These are phyloP conservation scores for Dionaea muscipula DNA, from an alignment of 179 eudicot species.

Conservation along the genomic window DNA sequence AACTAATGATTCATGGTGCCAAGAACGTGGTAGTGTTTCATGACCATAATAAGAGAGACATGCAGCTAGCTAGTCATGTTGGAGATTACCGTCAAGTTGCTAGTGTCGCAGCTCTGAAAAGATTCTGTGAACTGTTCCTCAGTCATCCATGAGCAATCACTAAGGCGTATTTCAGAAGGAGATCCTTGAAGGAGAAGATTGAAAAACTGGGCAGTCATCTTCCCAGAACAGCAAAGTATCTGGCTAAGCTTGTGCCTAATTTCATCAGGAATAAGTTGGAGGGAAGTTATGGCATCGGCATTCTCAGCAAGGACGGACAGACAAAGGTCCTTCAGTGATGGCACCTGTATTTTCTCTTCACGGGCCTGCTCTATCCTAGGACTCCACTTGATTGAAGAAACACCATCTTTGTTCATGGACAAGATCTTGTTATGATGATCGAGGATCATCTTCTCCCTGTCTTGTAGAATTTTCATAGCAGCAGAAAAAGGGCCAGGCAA, in stretches of 20 bases:
- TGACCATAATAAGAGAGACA: too few relatives aligned
- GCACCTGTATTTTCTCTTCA: constrained; percentile 16
- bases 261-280: constrained; percentile 55
- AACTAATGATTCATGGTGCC: too few relatives aligned
- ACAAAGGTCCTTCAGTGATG: constrained; percentile 48
- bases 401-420: constrained; percentile 14
- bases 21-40: too few relatives aligned
- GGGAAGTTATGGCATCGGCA: constrained; percentile 65
- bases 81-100: constrained; percentile 39
- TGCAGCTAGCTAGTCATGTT: too few relatives aligned
- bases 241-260: constrained; percentile 57
- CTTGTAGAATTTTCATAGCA: constrained; percentile 69
- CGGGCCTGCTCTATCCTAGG: constrained; percentile 25
- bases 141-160: constrained; percentile 81
- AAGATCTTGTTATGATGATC: constrained; percentile 11
- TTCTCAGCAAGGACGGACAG: constrained; percentile 40
- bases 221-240: constrained; percentile 53
- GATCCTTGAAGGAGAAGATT: constrained; percentile 56
- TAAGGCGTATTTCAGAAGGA: constrained; percentile 68
- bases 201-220: constrained; percentile 50
- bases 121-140: constrained; percentile 45
- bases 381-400: constrained; percentile 39
- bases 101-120: constrained; percentile 31
- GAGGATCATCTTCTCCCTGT: constrained; percentile 38
- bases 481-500: constrained; percentile 93